Conservation (phyloP, 257 asterid species). For the Ilex asprella region DNA sequence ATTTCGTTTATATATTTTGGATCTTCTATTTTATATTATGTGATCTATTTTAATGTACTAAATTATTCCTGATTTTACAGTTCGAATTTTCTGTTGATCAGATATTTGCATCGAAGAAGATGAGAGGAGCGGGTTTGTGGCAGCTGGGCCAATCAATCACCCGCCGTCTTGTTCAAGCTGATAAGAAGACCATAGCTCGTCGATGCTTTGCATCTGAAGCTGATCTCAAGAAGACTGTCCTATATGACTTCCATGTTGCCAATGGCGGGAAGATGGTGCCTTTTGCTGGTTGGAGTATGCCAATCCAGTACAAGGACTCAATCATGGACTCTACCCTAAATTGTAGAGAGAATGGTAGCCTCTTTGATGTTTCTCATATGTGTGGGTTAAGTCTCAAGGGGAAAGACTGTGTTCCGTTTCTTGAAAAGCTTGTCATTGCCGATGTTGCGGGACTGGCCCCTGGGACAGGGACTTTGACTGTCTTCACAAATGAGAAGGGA, state of each 20-base stretch:
- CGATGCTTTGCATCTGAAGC: slow-evolving; percentile 90
- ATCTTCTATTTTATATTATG: too few relatives aligned
- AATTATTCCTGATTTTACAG: slow-evolving; percentile 2
- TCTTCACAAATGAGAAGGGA: slow-evolving; percentile 95
- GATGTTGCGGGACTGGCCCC: slow-evolving; percentile 94
- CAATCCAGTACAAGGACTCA: slow-evolving; percentile 97
- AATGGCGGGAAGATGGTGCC: slow-evolving; percentile 99
- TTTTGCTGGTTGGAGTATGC: slow-evolving; percentile 99
- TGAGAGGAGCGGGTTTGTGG: slow-evolving; percentile 98
- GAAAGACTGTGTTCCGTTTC: slow-evolving; percentile 78
- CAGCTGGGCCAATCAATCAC: slow-evolving; percentile 92
- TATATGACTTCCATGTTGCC: slow-evolving; percentile 86
- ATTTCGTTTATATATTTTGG: too few relatives aligned
- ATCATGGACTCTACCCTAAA: slow-evolving; percentile 93
- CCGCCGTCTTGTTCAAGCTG: slow-evolving; percentile 67
- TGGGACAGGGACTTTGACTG: slow-evolving; percentile 79
- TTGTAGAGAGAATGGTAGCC: slow-evolving; percentile 92
- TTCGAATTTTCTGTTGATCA: slow-evolving; percentile 11
- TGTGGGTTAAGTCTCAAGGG: slow-evolving; percentile 98
- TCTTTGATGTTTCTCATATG: slow-evolving; percentile 96
- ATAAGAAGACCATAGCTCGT: slow-evolving; percentile 61
- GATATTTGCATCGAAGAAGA: slow-evolving; percentile 26
- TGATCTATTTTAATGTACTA: not conserved
- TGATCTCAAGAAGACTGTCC: slow-evolving; percentile 89
- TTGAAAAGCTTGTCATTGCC: slow-evolving; percentile 90